Conservation (phyloP, 1,139 yeast genomes). For the Suhomyces coccinellae region DNA sequence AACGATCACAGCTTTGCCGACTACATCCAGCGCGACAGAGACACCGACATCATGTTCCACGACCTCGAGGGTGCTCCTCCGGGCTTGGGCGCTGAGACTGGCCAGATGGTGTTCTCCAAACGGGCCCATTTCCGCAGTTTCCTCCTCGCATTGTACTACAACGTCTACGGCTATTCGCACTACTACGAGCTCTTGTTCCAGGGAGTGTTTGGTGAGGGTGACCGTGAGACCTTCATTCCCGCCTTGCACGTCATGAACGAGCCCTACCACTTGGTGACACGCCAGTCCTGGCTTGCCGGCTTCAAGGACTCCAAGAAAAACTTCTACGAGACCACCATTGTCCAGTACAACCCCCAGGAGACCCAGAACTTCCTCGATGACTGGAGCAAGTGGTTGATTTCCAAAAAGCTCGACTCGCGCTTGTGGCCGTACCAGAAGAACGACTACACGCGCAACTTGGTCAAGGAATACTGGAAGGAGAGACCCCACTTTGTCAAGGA, state of each 20-base stretch:
- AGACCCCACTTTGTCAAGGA: slow-evolving; percentile 13
- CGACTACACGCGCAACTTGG: slow-evolving; percentile 25
- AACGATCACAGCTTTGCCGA: slow-evolving; percentile 18
- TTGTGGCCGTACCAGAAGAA: slow-evolving; percentile 33
- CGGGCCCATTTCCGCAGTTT: slow-evolving; percentile 29
- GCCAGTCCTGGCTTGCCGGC: slow-evolving; percentile 20
- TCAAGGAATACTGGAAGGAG: slow-evolving; percentile 13
- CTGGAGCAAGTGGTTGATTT: slow-evolving; percentile 20
- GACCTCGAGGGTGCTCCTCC: slow-evolving; percentile 36
- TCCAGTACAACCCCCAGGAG: slow-evolving; percentile 21
- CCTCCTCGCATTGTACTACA: slow-evolving; percentile 34
- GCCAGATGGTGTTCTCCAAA: slow-evolving; percentile 38
- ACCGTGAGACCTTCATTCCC: slow-evolving; percentile 41
- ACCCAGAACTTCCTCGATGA: slow-evolving; percentile 14
- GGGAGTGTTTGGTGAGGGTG: slow-evolving; percentile 41
- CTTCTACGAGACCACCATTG: slow-evolving; percentile 22
- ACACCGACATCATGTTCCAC: slow-evolving; percentile 27
- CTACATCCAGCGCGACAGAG: slow-evolving; percentile 18
- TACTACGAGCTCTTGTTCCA: slow-evolving; percentile 37
- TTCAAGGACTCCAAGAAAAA: slow-evolving; percentile 7
- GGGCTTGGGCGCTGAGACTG: slow-evolving; percentile 34
- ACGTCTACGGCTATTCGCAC: slow-evolving; percentile 28
- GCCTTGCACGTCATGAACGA: slow-evolving; percentile 40
- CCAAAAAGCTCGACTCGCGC: slow-evolving; percentile 26
- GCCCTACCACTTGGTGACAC: slow-evolving; percentile 29